Conservation (phyloP, 2,329 filamentous ascomycete species). For the Ceratocystis colombiana region DNA sequence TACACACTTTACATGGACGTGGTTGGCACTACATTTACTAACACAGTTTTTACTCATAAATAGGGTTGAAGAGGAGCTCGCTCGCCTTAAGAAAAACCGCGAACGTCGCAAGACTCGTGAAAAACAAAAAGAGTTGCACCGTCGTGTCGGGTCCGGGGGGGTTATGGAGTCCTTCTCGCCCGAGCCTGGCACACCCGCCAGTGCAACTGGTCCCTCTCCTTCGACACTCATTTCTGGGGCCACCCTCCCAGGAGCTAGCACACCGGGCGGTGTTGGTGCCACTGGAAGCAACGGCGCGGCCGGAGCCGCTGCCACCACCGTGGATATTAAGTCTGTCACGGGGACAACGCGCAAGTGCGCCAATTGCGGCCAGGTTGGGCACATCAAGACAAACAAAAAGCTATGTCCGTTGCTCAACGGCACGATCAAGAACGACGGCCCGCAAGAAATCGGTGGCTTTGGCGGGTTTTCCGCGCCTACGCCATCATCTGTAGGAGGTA, state of each 20-base stretch:
- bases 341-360: conserved; percentile 87
- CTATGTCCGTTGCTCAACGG: conserved; percentile 80
- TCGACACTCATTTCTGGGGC: background rate
- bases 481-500: background rate
- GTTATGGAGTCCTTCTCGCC: conserved; percentile 42
- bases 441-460: conserved; percentile 49
- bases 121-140: conserved; percentile 64
- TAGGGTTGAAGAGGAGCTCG: conserved; percentile 58
- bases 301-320: background rate
- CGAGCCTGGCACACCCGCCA: conserved; percentile 38
- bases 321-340: conserved; percentile 30
- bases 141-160: conserved; percentile 30
- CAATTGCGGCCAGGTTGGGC: conserved; percentile 90
- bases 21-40: background rate
- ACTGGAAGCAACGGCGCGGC: background rate
- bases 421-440: conserved; percentile 54
- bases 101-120: conserved; percentile 83
- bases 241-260: background rate
- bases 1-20: background rate
- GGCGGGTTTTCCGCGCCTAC: conserved; percentile 32
- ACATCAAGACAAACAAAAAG: conserved; percentile 99
- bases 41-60: background rate
- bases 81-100: conserved; percentile 80
- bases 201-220: conserved; percentile 35
- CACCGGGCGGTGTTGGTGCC: background rate